Percentiles rank a stretch among this genome's conserved stretches.
Conservation (phyloP, 2,329 filamentous ascomycete species). For the Colletotrichum siamense region DNA sequence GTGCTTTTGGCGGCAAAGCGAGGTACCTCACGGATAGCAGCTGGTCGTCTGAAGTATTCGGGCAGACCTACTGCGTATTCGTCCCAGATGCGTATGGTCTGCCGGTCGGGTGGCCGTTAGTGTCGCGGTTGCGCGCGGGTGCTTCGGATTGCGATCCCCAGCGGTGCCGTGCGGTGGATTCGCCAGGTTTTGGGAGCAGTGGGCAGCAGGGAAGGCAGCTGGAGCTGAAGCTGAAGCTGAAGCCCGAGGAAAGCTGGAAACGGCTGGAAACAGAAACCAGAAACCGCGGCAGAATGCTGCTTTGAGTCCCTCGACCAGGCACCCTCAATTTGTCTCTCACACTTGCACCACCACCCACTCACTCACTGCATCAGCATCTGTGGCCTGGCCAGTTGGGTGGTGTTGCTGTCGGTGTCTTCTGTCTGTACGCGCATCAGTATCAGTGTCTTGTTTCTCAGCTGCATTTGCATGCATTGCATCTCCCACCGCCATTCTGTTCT, state of each 20-base stretch:
- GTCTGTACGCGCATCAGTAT: background rate
- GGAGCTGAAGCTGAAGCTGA: slow-evolving; percentile 14
- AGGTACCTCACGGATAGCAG: background rate
- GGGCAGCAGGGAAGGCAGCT: slow-evolving; percentile 16
- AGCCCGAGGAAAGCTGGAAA: background rate
- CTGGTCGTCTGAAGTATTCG: slow-evolving; percentile 3
- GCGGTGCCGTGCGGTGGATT: background rate
- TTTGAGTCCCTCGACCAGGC: background rate
- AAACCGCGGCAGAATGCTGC: background rate
- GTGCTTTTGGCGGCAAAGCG: background rate
- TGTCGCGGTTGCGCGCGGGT: slow-evolving; percentile 3
- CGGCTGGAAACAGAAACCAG: background rate
- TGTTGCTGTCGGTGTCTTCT: too few species aligned
- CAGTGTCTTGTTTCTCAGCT: slow-evolving; percentile 12
- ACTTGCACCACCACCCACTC: background rate
- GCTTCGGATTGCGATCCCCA: slow-evolving; percentile 13
- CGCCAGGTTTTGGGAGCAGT: background rate
- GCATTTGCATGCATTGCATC: slow-evolving; percentile 5
- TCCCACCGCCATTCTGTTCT: background rate
- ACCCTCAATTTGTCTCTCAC: background rate
- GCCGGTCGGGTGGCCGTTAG: slow-evolving; percentile 7
- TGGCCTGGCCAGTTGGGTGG: too few species aligned
- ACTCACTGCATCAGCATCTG: background rate
- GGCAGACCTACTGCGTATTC: background rate
- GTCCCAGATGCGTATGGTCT: slow-evolving; percentile 10